Evolutionary conservation across 1,284 basidiomycete genomes (phyloP).

Genomic region (Pascua guehoae): DNA sequence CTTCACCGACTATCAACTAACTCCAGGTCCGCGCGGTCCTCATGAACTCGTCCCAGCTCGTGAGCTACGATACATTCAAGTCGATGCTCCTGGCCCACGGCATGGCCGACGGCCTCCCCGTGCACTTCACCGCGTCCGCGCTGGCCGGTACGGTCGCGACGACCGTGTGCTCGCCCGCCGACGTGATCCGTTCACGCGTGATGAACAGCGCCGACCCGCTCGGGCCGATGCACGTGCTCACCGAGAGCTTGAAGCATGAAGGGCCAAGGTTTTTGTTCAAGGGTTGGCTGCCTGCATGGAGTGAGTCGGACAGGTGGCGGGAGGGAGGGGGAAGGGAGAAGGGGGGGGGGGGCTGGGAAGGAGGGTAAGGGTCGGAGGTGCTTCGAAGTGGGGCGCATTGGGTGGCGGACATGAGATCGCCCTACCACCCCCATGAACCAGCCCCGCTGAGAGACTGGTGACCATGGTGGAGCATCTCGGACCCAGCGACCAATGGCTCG

Average conservation of each 20-base stretch:
- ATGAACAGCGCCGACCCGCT: slow-evolving; percentile 46
- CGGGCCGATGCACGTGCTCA: slow-evolving; percentile 27
- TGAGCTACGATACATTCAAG: slow-evolving; percentile 57
- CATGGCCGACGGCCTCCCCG: slow-evolving; percentile 51
- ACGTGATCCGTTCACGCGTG: slow-evolving; percentile 54
- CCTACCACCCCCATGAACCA: too few species aligned
- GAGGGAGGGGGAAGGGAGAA: too few species aligned
- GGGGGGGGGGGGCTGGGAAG: too few species aligned
- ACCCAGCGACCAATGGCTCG: too few species aligned
- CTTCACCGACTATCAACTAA: background rate
- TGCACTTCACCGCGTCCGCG: slow-evolving; percentile 53
- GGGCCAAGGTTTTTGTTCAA: slow-evolving; percentile 55
- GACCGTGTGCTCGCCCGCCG: slow-evolving; percentile 52
- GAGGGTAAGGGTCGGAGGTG: too few species aligned
- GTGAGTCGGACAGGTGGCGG: slow-evolving; percentile 22
- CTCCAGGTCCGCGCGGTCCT: slow-evolving; percentile 51
- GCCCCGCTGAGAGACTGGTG: too few species aligned
- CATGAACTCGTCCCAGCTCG: slow-evolving; percentile 55
- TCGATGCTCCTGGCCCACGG: slow-evolving; percentile 46
- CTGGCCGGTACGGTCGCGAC: slow-evolving; percentile 56
- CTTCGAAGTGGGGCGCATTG: too few species aligned
- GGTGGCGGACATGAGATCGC: too few species aligned
- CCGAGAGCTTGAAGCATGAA: slow-evolving; percentile 27
- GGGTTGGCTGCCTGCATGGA: slow-evolving; percentile 57
- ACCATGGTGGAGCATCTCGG: too few species aligned